A percentile compares a stretch with the other conserved stretches of the same genome.
phyloP scores from a whole-genome alignment of 495 filamentous ascomycete species.

The Penicillium longicatenatum region DNA sequence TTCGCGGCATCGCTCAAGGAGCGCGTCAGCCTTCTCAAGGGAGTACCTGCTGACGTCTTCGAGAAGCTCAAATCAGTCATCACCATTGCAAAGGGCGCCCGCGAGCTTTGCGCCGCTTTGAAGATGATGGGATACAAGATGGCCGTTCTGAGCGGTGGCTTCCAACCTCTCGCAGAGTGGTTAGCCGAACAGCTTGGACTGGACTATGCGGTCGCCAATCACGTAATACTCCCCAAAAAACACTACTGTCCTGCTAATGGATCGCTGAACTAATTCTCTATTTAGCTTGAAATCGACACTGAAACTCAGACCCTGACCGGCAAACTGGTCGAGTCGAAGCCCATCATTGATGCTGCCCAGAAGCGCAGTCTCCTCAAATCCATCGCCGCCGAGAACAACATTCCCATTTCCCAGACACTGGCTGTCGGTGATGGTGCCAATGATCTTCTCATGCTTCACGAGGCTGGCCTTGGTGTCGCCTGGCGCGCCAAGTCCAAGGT shows the following conservation, averaged over 20 bases:
- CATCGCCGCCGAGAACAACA: constrained; percentile 72
- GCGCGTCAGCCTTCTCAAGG: constrained; percentile 77
- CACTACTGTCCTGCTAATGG: background rate
- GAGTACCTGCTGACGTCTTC: constrained; percentile 78
- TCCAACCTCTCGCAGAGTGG: constrained; percentile 85
- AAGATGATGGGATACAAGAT: constrained; percentile 78
- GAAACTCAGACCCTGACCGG: constrained; percentile 74
- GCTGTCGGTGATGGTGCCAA: constrained; percentile 95
- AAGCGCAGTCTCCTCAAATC: constrained; percentile 76
- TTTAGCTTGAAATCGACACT: constrained; percentile 45
- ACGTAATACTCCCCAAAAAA: constrained; percentile 41
- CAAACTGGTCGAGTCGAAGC: constrained; percentile 63
- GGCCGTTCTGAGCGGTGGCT: constrained; percentile 89
- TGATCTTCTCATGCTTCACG: constrained; percentile 88
- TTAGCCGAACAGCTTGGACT: constrained; percentile 77
- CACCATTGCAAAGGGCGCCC: constrained; percentile 79
- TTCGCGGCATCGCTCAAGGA: constrained; percentile 80
- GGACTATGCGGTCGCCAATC: constrained; percentile 86
- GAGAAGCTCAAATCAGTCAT: constrained; percentile 70
- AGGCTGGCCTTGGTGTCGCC: constrained; percentile 86
- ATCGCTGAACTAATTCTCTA: background rate
- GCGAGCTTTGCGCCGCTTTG: constrained; percentile 68
- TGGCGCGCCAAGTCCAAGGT: constrained; percentile 93
- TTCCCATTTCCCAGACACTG: constrained; percentile 73
- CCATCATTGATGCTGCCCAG: constrained; percentile 79